These are phyloP conservation scores for Aegle marmelos DNA, from an alignment of 345 rosid species.

Conservation along the genomic window DNA sequence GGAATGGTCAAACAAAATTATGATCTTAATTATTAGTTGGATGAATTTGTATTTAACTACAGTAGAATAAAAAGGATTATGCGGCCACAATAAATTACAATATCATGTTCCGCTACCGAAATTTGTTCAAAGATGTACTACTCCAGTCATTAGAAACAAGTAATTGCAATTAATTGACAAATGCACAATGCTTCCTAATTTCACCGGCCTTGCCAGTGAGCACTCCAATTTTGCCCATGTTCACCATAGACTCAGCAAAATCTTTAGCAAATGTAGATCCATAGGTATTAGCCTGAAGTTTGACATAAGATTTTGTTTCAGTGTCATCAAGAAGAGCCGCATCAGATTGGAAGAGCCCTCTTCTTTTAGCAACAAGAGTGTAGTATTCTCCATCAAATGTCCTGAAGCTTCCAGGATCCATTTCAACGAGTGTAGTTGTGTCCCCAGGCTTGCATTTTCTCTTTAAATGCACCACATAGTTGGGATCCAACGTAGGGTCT, in stretches of 20 bases:
- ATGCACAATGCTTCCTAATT: constrained; percentile 49
- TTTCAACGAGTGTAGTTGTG: constrained; percentile 26
- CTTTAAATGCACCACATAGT: constrained; percentile 41
- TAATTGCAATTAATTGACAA: constrained; percentile 18
- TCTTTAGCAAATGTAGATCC: constrained; percentile 40
- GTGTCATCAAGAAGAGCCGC: constrained; percentile 52
- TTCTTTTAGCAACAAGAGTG: constrained; percentile 37
- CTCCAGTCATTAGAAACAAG: background rate
- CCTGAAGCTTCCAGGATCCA: constrained; percentile 68
- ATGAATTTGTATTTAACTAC: background rate
- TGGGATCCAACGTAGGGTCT: constrained; percentile 54
- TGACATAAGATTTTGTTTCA: constrained; percentile 34
- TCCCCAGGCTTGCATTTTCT: constrained; percentile 43
- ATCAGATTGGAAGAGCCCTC: constrained; percentile 59
- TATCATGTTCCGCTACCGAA: background rate
- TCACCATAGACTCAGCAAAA: constrained; percentile 55
- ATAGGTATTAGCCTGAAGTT: constrained; percentile 23
- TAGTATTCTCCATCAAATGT: constrained; percentile 50
- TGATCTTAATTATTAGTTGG: background rate
- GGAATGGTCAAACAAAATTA: no score
- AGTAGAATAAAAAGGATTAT: background rate
- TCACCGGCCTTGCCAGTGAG: constrained; percentile 49
- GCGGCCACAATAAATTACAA: background rate
- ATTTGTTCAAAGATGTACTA: background rate
- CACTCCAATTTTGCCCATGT: constrained; percentile 46